Percentiles rank a stretch among this genome's conserved stretches.
Evolutionary conservation across 1,139 yeast species (phyloP).

Genomic region (Blastobotrys raffinosifermentans): DNA sequence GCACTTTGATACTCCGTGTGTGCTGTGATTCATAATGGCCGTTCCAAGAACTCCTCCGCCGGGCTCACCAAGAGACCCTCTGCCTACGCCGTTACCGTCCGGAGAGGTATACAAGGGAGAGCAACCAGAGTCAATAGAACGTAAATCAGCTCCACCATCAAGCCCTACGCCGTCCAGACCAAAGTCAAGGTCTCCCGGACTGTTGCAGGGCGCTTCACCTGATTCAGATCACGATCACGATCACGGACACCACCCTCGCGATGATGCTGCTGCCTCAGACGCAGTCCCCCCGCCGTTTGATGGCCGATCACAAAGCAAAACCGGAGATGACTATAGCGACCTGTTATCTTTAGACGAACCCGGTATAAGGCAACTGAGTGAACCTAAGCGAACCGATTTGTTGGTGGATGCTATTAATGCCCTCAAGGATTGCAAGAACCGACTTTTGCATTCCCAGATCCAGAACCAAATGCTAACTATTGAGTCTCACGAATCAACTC

Average conservation of each 20-base stretch:
- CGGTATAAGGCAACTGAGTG: background rate
- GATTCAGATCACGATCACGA: too few relatives aligned
- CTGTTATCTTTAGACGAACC: too few relatives aligned
- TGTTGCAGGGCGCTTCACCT: too few relatives aligned
- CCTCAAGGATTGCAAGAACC: slow-evolving; percentile 11
- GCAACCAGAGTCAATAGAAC: background rate
- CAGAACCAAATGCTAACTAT: slow-evolving; percentile 37
- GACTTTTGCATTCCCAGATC: slow-evolving; percentile 28
- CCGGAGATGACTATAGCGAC: too few relatives aligned
- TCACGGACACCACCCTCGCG: too few relatives aligned
- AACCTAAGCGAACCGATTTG: background rate
- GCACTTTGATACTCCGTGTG: too few relatives aligned
- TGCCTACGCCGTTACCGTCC: slow-evolving; percentile 21
- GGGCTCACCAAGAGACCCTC: slow-evolving; percentile 4
- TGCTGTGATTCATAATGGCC: too few relatives aligned
- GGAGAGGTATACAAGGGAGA: slow-evolving; percentile 14
- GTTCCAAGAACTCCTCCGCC: slow-evolving; percentile 6
- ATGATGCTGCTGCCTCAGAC: too few relatives aligned
- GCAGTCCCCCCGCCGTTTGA: too few relatives aligned
- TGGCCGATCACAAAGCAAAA: too few relatives aligned
- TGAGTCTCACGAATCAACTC: slow-evolving; percentile 36
- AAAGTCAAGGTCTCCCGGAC: too few relatives aligned
- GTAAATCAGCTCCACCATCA: background rate
- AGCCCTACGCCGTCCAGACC: slow-evolving; percentile 1
- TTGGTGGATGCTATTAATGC: slow-evolving; percentile 12